These are phyloP conservation scores for Fusarium ramigenum DNA, from an alignment of 2,329 filamentous ascomycete genomes.

Conservation along the genomic window DNA sequence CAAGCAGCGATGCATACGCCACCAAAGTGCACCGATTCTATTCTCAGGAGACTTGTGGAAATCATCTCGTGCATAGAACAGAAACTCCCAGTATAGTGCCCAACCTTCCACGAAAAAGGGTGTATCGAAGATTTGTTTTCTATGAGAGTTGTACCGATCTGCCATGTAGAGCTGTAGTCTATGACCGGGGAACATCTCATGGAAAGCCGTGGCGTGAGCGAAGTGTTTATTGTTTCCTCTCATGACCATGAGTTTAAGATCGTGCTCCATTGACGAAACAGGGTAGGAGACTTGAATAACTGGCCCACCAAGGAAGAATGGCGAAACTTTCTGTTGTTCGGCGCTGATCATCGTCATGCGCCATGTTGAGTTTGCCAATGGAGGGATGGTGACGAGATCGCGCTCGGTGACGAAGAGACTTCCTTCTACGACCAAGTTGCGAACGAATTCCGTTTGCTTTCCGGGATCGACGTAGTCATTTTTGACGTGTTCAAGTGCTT, in stretches of 20 bases:
- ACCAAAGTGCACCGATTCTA: slow-evolving; percentile 28
- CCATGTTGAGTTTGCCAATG: slow-evolving; percentile 27
- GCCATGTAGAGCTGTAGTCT: slow-evolving; percentile 31
- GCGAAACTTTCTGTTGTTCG: slow-evolving; percentile 20
- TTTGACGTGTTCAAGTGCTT: slow-evolving; percentile 23
- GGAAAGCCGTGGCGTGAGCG: slow-evolving; percentile 18
- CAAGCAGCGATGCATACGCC: slow-evolving; percentile 29
- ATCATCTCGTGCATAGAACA: slow-evolving; percentile 22
- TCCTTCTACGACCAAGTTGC: slow-evolving; percentile 21
- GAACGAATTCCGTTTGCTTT: slow-evolving; percentile 20
- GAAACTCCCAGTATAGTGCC: slow-evolving; percentile 34
- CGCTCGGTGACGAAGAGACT: slow-evolving; percentile 28
- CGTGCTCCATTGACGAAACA: slow-evolving; percentile 20
- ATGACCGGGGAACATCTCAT: slow-evolving; percentile 30
- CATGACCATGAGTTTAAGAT: slow-evolving; percentile 32
- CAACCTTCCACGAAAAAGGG: slow-evolving; percentile 30
- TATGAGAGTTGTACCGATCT: slow-evolving; percentile 21
- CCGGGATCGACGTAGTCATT: slow-evolving; percentile 31
- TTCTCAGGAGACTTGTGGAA: slow-evolving; percentile 26
- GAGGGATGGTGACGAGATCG: slow-evolving; percentile 22
- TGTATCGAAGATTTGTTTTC: slow-evolving; percentile 25
- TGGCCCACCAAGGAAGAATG: slow-evolving; percentile 24
- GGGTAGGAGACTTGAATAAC: slow-evolving; percentile 25
- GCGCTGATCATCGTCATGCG: slow-evolving; percentile 31
- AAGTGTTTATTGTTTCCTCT: slow-evolving; percentile 28